Conservation (phyloP, 805 yeast species). For the Nakazawaea siamensis region DNA sequence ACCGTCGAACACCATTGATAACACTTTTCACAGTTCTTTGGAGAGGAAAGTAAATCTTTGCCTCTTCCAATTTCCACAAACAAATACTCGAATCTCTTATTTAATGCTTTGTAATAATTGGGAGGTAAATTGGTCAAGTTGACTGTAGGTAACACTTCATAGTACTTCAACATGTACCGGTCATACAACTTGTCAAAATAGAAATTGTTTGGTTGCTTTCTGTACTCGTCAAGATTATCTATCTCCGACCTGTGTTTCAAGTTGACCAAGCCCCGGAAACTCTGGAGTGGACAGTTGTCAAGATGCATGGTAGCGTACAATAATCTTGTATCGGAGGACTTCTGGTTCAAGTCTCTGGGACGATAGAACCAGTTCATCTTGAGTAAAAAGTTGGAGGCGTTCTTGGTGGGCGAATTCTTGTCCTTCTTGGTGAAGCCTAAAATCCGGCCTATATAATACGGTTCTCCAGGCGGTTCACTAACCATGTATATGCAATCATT, state of each 20-base stretch:
- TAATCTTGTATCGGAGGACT: conserved; percentile 61
- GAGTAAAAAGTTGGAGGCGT: conserved; percentile 47
- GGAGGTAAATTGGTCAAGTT: conserved; percentile 49
- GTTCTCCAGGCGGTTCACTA: conserved; percentile 91
- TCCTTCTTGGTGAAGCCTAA: conserved; percentile 57
- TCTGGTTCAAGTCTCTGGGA: conserved; percentile 72
- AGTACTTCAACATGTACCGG: conserved; percentile 74
- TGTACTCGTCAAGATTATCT: conserved; percentile 45
- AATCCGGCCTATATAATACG: conserved; percentile 81
- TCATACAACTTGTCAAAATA: conserved; percentile 85
- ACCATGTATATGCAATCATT: conserved; percentile 75
- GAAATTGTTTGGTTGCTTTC: conserved; percentile 57
- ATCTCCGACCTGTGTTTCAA: conserved; percentile 68
- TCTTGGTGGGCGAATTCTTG: conserved; percentile 23
- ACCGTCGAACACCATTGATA: conserved; percentile 75
- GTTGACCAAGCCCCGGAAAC: conserved; percentile 66
- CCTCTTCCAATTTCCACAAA: conserved; percentile 66
- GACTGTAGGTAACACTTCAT: conserved; percentile 65
- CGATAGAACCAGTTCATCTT: conserved; percentile 89
- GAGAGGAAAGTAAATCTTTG: conserved; percentile 52
- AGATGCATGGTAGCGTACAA: conserved; percentile 81
- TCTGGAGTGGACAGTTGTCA: conserved; percentile 68
- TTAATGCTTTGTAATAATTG: conserved; percentile 51
- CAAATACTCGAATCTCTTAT: conserved; percentile 62
- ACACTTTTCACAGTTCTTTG: conserved; percentile 68